Percentiles rank a stretch among this genome's conserved stretches.
phyloP scores from a whole-genome alignment of 2,329 filamentous ascomycete genomes.

The Fusarium protoensiforme region DNA sequence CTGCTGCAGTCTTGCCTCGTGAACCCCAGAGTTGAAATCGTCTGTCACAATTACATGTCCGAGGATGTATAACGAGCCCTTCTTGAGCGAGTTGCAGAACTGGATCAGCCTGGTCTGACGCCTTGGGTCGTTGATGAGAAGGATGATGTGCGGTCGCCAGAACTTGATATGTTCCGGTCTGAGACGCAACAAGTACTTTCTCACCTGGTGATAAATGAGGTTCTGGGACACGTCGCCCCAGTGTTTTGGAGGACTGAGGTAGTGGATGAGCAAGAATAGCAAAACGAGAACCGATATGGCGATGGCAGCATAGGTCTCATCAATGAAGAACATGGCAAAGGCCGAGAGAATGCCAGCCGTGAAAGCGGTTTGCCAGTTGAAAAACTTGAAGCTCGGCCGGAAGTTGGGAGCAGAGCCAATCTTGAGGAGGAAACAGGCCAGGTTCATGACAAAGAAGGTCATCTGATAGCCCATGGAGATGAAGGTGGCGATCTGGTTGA shows the following conservation, averaged over 20 bases:
- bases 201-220: conserved; percentile 85
- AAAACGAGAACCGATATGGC: conserved; percentile 79
- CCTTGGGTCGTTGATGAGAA: conserved; percentile 86
- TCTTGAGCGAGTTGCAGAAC: conserved; percentile 92
- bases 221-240: conserved; percentile 94
- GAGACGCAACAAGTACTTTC: conserved; percentile 86
- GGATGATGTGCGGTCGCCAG: conserved; percentile 88
- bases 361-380: conserved; percentile 86
- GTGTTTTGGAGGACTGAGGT: conserved; percentile 83
- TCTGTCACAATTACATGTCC: conserved; percentile 89
- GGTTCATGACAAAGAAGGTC: conserved; percentile 90
- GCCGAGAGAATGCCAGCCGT: conserved; percentile 80
- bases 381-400: conserved; percentile 87
- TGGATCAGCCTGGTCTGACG: conserved; percentile 85
- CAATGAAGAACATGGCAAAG: conserved; percentile 89
- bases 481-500: conserved; percentile 89
- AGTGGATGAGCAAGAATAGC: conserved; percentile 88
- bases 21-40: conserved; percentile 81
- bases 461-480: conserved; percentile 94
- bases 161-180: conserved; percentile 93
- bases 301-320: conserved; percentile 80
- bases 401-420: conserved; percentile 92
- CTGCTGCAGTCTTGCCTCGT: conserved; percentile 84
- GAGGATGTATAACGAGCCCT: conserved; percentile 85
- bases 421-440: conserved; percentile 88